Base-by-base conservation (phyloP, 2,329 filamentous ascomycete species). In the Chaetomiaceae sp. region DNA sequence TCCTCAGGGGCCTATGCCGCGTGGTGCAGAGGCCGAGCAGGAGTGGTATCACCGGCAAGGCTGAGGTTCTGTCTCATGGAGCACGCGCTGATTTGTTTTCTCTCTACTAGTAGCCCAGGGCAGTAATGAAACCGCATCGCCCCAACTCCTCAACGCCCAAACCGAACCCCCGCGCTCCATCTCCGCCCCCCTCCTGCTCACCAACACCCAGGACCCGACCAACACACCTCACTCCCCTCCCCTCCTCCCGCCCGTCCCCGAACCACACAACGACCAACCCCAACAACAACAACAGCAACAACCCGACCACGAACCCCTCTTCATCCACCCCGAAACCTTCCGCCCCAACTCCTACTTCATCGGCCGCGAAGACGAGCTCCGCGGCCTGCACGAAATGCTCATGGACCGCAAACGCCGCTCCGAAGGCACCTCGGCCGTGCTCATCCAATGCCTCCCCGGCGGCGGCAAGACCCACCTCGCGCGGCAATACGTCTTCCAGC, bases 381-480 rank as follows among this genome's bases (percentile, higher is more conserved):
- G 74, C 9, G 70, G 78, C 2, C 70, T 89, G 22, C 82, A 87
- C 60, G 72, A 69, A 46, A 78, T 83, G 63, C 69, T 88, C 3
- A 80, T 76, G 61, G 81, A 84, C 60, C 71, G 73, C 25, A 77
- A 77, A 58, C 76, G 76, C 58, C 72, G 82, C 34, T 72, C 74
- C 7, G 69, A 79, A 42, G 82, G 83, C 15, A 83, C 83, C 1
- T 80, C 80, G 22, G 81, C 84, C 1, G 83, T 85, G 1, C 69
- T 88, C 8, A 76, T 89, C 11, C 80, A 81, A 58, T 82, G 81
- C 33, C 78, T 83, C 36, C 81, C 84, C 2, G 85, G 85, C 1
- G 80, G 80, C 14, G 85, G 85, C 2, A 89, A 89, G 67, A 84
- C 83, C 1, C 84, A 88, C 61, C 70, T 88, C 14, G 84, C 84